A percentile compares a stretch with the other conserved stretches of the same genome.
phyloP scores from a whole-genome alignment of 768 basidiomycete genomes.

The Trametes elegans region DNA sequence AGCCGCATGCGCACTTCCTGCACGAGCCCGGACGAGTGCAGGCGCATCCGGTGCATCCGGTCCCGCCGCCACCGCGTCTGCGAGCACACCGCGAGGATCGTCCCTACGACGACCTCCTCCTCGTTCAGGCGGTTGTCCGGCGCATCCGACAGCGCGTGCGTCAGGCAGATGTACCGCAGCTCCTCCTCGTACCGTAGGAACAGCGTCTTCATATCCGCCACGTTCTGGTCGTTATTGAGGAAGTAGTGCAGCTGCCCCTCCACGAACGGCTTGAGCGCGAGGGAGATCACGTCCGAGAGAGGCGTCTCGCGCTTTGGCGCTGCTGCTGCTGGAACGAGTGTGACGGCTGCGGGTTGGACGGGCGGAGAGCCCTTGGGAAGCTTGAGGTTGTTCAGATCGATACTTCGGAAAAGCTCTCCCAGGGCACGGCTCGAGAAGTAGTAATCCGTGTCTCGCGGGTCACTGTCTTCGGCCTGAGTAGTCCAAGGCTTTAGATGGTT shows the following conservation, averaged over 20 bases:
- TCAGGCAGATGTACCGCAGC: slow-evolving; percentile 65
- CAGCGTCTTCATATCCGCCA: slow-evolving; percentile 34
- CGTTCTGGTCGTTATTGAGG: slow-evolving; percentile 20
- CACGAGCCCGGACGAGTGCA: slow-evolving; percentile 53
- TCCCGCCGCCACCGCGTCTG: slow-evolving; percentile 60
- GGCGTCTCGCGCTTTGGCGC: slow-evolving; percentile 6
- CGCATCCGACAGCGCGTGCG: slow-evolving; percentile 60
- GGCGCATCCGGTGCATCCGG: slow-evolving; percentile 59
- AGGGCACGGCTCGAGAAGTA: slow-evolving; percentile 71
- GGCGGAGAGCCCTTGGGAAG: slow-evolving; percentile 10
- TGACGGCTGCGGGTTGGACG: not conserved
- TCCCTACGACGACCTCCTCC: slow-evolving; percentile 72
- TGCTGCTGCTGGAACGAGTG: no score
- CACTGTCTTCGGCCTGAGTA: slow-evolving; percentile 28
- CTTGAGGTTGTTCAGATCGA: slow-evolving; percentile 44
- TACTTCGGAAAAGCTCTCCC: slow-evolving; percentile 66
- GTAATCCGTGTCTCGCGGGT: slow-evolving; percentile 58
- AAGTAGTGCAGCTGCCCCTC: slow-evolving; percentile 22
- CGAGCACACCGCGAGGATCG: slow-evolving; percentile 68
- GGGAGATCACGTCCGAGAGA: slow-evolving; percentile 27
- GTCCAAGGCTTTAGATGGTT: no score
- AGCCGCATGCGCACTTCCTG: slow-evolving; percentile 45
- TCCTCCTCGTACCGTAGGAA: slow-evolving; percentile 61
- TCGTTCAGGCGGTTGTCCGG: slow-evolving; percentile 59
- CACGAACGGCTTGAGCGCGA: slow-evolving; percentile 24